Evolutionary conservation across 2,329 filamentous ascomycete species (phyloP).

Genomic region (Arachnomyces sp.): DNA sequence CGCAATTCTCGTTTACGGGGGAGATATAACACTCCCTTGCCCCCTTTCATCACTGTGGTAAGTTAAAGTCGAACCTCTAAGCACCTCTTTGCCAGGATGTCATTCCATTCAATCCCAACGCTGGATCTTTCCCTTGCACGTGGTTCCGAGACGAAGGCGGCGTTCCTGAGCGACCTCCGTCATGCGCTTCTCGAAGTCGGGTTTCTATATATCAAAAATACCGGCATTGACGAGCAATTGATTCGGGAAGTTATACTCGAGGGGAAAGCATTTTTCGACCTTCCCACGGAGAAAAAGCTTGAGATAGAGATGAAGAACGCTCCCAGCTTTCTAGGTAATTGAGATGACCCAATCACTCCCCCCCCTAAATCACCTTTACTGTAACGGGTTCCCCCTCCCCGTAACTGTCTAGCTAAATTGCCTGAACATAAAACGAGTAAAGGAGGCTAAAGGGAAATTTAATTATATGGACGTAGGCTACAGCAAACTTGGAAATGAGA

Average conservation of each 20-base stretch:
- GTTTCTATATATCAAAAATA: conserved; percentile 77
- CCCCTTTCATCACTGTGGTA: no score
- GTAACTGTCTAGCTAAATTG: neutral
- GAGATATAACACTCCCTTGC: no score
- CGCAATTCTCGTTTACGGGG: no score
- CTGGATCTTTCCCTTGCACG: conserved; percentile 64
- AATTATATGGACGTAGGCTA: conserved; percentile 18
- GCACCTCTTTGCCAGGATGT: conserved; percentile 39
- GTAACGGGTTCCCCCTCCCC: no score
- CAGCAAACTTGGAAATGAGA: conserved; percentile 47
- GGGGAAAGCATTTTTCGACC: conserved; percentile 67
- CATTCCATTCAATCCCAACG: conserved; percentile 69
- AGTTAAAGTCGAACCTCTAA: no score
- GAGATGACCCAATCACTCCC: no score
- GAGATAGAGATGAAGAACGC: conserved; percentile 67
- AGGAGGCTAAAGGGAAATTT: neutral
- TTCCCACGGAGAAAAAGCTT: conserved; percentile 69
- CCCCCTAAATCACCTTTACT: no score
- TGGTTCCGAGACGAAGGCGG: conserved; percentile 58
- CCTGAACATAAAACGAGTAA: neutral
- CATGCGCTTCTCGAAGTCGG: conserved; percentile 78
- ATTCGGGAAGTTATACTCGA: conserved; percentile 59
- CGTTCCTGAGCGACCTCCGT: conserved; percentile 63
- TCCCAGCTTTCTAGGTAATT: conserved; percentile 62
- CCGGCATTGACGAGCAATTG: conserved; percentile 60